These are phyloP conservation scores for Ophiocordyceps australis DNA, from an alignment of 2,329 filamentous ascomycete genomes.

Conservation along the genomic window DNA sequence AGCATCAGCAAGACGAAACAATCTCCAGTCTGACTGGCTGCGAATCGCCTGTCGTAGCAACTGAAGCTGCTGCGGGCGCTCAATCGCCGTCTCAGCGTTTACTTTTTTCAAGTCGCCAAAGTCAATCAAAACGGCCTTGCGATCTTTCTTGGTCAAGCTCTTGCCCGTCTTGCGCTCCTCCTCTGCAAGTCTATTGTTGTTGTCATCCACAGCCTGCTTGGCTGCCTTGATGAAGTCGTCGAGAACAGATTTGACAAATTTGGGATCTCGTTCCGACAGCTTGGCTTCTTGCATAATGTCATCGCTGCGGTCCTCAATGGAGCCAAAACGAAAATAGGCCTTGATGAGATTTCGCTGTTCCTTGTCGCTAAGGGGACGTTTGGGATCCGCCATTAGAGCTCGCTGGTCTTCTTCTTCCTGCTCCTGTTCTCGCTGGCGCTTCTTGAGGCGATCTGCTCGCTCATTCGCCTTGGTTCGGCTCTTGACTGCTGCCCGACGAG, in stretches of 20 bases:
- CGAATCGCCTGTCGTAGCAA: conserved; percentile 59
- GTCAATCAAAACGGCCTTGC: conserved; percentile 91
- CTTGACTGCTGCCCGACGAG: conserved; percentile 52
- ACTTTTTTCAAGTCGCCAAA: conserved; percentile 85
- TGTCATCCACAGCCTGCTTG: conserved; percentile 41
- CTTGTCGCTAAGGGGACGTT: conserved; percentile 77
- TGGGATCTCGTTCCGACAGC: conserved; percentile 62
- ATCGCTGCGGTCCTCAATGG: conserved; percentile 71
- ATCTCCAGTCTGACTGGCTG: conserved; percentile 50
- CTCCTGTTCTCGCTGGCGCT: conserved; percentile 43
- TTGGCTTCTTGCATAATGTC: conserved; percentile 81
- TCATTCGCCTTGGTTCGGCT: conserved; percentile 39
- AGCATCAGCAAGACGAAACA: conserved; percentile 77
- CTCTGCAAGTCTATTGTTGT: conserved; percentile 55
- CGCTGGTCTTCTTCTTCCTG: conserved; percentile 58
- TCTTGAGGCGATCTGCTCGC: conserved; percentile 47
- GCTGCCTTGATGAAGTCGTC: conserved; percentile 50
- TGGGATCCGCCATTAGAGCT: conserved; percentile 62
- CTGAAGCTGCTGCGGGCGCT: conserved; percentile 76
- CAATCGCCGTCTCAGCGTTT: conserved; percentile 88
- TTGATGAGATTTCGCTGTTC: conserved; percentile 85
- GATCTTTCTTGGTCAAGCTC: conserved; percentile 84
- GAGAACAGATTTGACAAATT: conserved; percentile 60
- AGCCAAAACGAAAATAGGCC: conserved; percentile 80
- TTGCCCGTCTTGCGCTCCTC: conserved; percentile 74